These are phyloP conservation scores for Hydrangea macrophylla DNA, from an alignment of 148 eudicot genomes.

Conservation along the genomic window DNA sequence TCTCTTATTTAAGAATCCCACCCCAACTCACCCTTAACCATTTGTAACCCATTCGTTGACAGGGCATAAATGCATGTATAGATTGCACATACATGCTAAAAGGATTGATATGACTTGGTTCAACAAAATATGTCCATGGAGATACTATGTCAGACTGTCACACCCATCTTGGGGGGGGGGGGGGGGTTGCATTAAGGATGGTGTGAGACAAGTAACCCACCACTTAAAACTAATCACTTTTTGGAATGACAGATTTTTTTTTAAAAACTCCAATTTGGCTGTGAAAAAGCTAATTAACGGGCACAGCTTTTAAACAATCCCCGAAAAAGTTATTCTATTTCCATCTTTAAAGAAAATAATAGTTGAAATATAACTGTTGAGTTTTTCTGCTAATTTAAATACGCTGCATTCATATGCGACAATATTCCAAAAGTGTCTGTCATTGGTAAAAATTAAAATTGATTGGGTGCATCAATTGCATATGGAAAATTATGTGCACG, in stretches of 20 bases:
- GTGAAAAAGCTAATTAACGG: too few species aligned
- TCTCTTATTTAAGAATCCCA: not conserved
- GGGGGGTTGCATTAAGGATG: not conserved
- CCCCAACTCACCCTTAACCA: not conserved
- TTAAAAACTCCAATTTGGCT: too few species aligned
- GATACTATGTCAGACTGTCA: not conserved
- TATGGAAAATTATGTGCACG: not conserved
- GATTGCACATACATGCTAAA: not conserved
- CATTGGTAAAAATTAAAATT: not conserved
- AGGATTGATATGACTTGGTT: not conserved
- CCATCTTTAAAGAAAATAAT: not conserved
- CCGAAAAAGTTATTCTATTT: too few species aligned
- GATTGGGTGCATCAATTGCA: slow-evolving; percentile 3
- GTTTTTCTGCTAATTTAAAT: not conserved
- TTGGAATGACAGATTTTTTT: too few species aligned
- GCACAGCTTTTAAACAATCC: too few species aligned
- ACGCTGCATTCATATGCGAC: not conserved
- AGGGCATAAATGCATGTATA: not conserved
- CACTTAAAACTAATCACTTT: too few species aligned
- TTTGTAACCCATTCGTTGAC: not conserved
- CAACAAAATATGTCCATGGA: too few species aligned
- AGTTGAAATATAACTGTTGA: not conserved
- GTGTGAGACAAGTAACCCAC: not conserved
- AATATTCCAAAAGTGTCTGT: not conserved
- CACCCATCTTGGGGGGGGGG: too few species aligned